Base-by-base conservation (phyloP, 225 moss, liverwort and hornwort species). In the Bryoerythrophyllum caledonicum region DNA sequence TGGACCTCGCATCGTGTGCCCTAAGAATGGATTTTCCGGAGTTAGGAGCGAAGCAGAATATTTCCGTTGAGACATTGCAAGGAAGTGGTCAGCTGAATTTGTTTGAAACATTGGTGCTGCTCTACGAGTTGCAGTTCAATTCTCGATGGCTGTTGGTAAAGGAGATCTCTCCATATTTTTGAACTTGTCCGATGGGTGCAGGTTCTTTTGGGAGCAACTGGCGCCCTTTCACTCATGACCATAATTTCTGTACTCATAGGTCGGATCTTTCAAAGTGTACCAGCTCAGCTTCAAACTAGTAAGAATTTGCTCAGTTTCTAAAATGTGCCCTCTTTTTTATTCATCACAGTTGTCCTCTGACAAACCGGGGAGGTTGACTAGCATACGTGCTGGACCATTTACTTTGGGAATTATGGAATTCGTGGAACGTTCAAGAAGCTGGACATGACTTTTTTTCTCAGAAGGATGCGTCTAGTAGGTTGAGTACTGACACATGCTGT, bases 231-330 rank as follows among this genome's bases (percentile, higher is more conserved):
- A 38, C 86, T 93, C 4, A 99, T 99, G 99, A 93, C 95, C 20
- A 67, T 90, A 55, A 91, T 99, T 41, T 99, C 99, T 48, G 99
- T 99, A 6, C 60, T 92, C 10, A 99, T 99, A 51, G 99, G 99
- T 8, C 91, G 93, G 46, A 66, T 99, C 10, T 99, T 86, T 23
- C 91, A 93, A 32, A 89, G 82, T 28, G 90, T 99, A 35, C 99
- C 99, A 24, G 91, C 91, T 44, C 91, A 93, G 53, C 87, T 99
- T 54, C 99, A 99, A 65, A 94, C 97, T 53, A 97, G 92, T 92
- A 86, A 84, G 85, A 53, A 15, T 56, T 46, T 66, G 10, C 48
- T 49, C 48, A 17, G 40, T 15, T 30, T 75, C 44, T 44, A 32
- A 37, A 19, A 35, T 68, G 30, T 76, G 32, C 51, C 14, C 43